These are phyloP conservation scores for Cylindrotheca fusiformis DNA, from an alignment of 108 stramenopile species.

Conservation along the genomic window DNA sequence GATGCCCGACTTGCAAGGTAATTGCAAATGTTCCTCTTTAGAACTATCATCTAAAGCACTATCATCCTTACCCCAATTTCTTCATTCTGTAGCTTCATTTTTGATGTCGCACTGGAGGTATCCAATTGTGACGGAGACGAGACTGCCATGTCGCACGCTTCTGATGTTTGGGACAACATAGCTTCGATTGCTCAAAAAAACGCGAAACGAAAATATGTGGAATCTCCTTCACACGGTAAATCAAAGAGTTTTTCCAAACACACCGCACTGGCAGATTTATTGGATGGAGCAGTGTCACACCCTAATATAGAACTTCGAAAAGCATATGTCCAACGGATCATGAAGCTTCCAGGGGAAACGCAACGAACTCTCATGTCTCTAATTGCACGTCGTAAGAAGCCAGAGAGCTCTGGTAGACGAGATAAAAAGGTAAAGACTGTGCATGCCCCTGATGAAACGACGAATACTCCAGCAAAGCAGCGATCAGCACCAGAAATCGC, in stretches of 20 bases:
- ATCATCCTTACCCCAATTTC: background rate
- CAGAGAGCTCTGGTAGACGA: background rate
- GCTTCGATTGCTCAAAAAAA: constrained; percentile 12
- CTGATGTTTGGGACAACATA: constrained; percentile 32
- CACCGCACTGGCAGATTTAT: constrained; percentile 32
- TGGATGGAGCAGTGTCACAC: constrained; percentile 38
- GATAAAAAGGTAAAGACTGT: background rate
- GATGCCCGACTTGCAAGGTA: constrained; percentile 27
- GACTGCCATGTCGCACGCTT: constrained; percentile 1
- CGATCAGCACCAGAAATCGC: background rate
- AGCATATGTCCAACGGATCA: constrained; percentile 43
- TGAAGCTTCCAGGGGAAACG: constrained; percentile 21
- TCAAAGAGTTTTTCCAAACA: constrained; percentile 17
- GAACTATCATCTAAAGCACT: background rate
- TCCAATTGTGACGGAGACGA: constrained; percentile 15
- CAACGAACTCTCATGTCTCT: constrained; percentile 44
- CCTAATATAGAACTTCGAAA: constrained; percentile 31
- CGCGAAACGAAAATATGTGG: constrained; percentile 10
- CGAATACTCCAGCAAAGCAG: background rate
- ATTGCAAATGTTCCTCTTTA: background rate
- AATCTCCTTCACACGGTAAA: constrained; percentile 9
- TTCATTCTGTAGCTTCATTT: constrained; percentile 26
- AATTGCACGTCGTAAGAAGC: constrained; percentile 30
- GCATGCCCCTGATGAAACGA: background rate
- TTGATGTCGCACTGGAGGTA: constrained; percentile 33